Evolutionary conservation across 768 basidiomycete species (phyloP).

Genomic region (Stropharia rugosoannulata): DNA sequence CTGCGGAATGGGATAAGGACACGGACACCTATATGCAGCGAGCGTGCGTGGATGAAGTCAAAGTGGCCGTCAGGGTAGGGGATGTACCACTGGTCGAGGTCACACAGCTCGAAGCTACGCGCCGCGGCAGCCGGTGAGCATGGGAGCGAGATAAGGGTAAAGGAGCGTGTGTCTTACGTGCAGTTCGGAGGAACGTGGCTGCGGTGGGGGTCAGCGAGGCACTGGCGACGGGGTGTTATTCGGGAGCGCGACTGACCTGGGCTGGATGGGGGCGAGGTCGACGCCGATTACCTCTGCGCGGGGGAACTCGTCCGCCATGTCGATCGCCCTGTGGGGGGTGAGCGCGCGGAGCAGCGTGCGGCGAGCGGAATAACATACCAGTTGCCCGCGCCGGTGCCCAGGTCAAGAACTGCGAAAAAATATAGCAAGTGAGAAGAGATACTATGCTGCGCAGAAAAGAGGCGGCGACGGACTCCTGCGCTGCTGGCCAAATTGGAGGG

Average conservation of each 20-base stretch:
- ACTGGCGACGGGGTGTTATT: slow-evolving; percentile 19
- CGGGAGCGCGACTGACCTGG: slow-evolving; percentile 44
- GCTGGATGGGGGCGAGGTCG: slow-evolving; percentile 73
- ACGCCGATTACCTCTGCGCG: slow-evolving; percentile 64
- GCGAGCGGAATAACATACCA: slow-evolving; percentile 40
- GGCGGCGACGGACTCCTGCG: slow-evolving; percentile 34
- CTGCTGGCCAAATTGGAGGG: slow-evolving; percentile 49
- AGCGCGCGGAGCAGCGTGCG: slow-evolving; percentile 3
- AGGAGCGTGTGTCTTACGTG: slow-evolving; percentile 49
- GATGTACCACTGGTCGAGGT: slow-evolving; percentile 57
- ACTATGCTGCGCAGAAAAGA: slow-evolving; percentile 1
- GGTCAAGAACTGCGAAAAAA: slow-evolving; percentile 51
- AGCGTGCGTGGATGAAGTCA: slow-evolving; percentile 70
- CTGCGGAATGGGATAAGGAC: slow-evolving; percentile 22
- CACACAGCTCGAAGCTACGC: slow-evolving; percentile 67
- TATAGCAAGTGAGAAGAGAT: slow-evolving; percentile 20
- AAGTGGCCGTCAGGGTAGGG: slow-evolving; percentile 66
- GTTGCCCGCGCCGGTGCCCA: slow-evolving; percentile 65
- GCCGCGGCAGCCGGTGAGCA: not conserved
- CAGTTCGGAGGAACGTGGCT: slow-evolving; percentile 70
- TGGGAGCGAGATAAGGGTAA: slow-evolving; percentile 5
- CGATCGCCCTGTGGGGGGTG: slow-evolving; percentile 53
- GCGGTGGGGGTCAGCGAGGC: slow-evolving; percentile 9
- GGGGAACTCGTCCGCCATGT: slow-evolving; percentile 74
- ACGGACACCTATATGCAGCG: slow-evolving; percentile 61